Conservation (phyloP, 306 rosid species). For the Acacia acuminata region DNA sequence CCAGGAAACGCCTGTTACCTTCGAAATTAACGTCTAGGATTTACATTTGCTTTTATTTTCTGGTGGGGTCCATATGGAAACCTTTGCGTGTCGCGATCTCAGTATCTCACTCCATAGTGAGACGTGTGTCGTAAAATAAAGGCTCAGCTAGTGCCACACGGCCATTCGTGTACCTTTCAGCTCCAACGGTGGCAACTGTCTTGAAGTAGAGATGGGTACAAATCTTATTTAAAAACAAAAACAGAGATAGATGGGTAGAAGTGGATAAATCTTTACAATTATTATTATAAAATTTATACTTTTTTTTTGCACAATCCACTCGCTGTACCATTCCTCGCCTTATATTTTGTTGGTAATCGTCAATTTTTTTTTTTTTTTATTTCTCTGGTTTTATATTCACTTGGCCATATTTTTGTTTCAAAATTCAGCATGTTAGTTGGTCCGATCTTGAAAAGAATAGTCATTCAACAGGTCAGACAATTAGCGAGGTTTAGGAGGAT, state of each 20-base stretch:
- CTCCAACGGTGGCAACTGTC: not conserved
- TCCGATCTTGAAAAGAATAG: constrained; percentile 16
- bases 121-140: not conserved
- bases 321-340: not conserved
- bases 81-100: constrained; percentile 27
- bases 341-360: too few species aligned
- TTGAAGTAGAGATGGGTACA: not conserved
- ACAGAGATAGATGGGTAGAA: not conserved
- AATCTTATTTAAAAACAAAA: too few species aligned
- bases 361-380: too few species aligned
- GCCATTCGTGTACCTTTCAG: constrained; percentile 2
- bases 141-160: not conserved
- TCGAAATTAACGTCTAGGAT: not conserved
- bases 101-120: too few species aligned
- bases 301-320: not conserved
- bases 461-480: not conserved
- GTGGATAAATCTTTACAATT: not conserved
- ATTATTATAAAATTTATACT: not conserved
- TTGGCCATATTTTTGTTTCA: not conserved
- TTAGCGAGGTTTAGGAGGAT: not conserved
- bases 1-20: constrained; percentile 19
- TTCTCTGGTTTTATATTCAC: not conserved
- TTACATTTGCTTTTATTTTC: not conserved
- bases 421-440: constrained; percentile 14
- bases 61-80: constrained; percentile 17